Percentiles rank a stretch among this genome's conserved stretches.
Conservation (phyloP, 768 basidiomycete genomes). For the Suillus plorans region DNA sequence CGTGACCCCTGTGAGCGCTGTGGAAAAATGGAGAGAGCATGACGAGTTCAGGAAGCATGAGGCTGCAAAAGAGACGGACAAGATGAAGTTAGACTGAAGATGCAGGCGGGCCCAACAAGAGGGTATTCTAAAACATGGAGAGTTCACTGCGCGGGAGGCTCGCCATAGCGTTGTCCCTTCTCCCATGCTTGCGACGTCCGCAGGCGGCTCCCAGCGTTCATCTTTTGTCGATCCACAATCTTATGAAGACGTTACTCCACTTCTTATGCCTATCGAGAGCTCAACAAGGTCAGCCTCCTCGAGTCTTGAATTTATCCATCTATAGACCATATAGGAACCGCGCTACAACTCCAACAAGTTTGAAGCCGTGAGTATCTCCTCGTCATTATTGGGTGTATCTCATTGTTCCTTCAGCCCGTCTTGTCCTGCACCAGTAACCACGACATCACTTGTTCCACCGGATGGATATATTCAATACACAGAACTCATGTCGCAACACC, state of each 20-base stretch:
- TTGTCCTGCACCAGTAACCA: conserved; percentile 63
- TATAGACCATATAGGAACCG: conserved; percentile 24
- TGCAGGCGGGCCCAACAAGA: too few species aligned
- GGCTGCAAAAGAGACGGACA: too few species aligned
- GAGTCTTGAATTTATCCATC: conserved; percentile 35
- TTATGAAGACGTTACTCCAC: conserved; percentile 33
- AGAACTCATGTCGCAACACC: conserved; percentile 76
- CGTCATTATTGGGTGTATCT: conserved; percentile 9
- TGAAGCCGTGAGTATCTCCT: conserved; percentile 35
- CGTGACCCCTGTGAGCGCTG: too few species aligned
- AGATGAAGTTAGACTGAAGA: conserved; percentile 41
- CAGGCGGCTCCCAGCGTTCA: too few species aligned
- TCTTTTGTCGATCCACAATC: conserved; percentile 30
- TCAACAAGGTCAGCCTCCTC: conserved; percentile 54
- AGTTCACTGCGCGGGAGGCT: conserved; percentile 45
- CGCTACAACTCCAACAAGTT: conserved; percentile 28
- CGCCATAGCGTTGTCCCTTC: conserved; percentile 36
- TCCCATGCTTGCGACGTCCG: conserved; percentile 27
- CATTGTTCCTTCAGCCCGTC: conserved; percentile 20
- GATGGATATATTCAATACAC: conserved; percentile 57
- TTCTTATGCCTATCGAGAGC: conserved; percentile 62
- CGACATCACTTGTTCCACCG: conserved; percentile 61
- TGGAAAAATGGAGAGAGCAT: too few species aligned
- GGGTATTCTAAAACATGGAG: too few species aligned
- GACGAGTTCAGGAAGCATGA: too few species aligned